Conservation (phyloP, 1,139 yeast genomes). For the Pichia sp. region DNA sequence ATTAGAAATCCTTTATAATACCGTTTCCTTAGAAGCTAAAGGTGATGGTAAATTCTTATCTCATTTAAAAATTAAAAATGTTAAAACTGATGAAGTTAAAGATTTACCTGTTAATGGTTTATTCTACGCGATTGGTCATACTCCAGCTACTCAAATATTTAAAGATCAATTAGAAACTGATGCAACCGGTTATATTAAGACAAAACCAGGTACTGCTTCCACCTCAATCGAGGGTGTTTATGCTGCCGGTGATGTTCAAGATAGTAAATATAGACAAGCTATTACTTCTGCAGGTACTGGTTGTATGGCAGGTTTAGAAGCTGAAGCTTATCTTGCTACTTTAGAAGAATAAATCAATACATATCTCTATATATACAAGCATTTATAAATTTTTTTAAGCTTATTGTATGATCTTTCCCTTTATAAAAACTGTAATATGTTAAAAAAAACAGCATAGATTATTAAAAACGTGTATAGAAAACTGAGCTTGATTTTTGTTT, state of each 20-base stretch:
- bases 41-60: conserved; percentile 82
- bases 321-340: conserved; percentile 77
- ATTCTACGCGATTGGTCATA: conserved; percentile 97
- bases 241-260: conserved; percentile 99
- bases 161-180: conserved; percentile 76
- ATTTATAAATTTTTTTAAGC: no score
- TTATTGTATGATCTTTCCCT: no score
- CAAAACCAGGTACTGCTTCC: conserved; percentile 79
- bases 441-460: no score
- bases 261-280: conserved; percentile 95
- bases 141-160: conserved; percentile 86
- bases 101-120: conserved; percentile 83
- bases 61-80: conserved; percentile 58
- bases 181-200: conserved; percentile 79
- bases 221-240: conserved; percentile 91
- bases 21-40: conserved; percentile 79
- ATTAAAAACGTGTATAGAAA: no score
- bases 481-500: no score
- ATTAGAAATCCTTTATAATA: conserved; percentile 84
- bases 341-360: conserved; percentile 39
- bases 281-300: conserved; percentile 99
- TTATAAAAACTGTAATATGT: no score
- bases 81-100: conserved; percentile 58
- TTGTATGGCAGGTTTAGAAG: conserved; percentile 98
- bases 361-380: no score